These are phyloP conservation scores for Gnetum montanum DNA, from an alignment of 75 land plant species.

Conservation along the genomic window DNA sequence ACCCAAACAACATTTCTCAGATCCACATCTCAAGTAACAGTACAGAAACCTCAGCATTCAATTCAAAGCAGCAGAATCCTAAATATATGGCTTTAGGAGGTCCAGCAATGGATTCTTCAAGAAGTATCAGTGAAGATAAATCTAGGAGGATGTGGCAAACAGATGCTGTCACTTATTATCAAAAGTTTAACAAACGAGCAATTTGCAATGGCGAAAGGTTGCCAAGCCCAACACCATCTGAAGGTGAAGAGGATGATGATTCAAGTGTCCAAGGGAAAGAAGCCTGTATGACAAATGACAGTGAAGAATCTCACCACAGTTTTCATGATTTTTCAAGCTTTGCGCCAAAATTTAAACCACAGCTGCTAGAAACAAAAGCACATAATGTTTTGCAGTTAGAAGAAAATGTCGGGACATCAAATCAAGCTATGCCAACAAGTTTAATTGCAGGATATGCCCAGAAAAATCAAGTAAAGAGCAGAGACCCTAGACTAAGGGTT, in stretches of 20 bases:
- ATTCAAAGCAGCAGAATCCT: slow-evolving; percentile 2
- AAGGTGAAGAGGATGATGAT: slow-evolving; percentile 37
- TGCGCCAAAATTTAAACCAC: slow-evolving; percentile 1
- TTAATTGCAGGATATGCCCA: neutral
- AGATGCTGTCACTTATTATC: slow-evolving; percentile 54
- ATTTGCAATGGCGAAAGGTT: slow-evolving; percentile 17
- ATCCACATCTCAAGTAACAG: slow-evolving; percentile 39
- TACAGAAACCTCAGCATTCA: neutral
- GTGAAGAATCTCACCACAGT: neutral
- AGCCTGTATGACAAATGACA: slow-evolving; percentile 23
- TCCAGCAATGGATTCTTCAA: neutral
- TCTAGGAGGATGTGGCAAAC: slow-evolving; percentile 8
- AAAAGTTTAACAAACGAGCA: slow-evolving; percentile 31
- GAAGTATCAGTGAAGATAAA: neutral
- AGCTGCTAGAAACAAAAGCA: neutral
- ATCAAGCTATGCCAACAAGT: neutral
- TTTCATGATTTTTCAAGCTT: neutral
- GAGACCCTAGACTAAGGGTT: slow-evolving; percentile 29
- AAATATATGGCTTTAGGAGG: neutral
- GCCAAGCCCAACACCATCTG: slow-evolving; percentile 67
- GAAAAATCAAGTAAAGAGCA: slow-evolving; percentile 15
- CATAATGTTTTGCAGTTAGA: slow-evolving; percentile 5
- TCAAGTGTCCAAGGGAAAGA: slow-evolving; percentile 26
- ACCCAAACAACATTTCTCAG: slow-evolving; percentile 49
- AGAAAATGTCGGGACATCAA: neutral